Evolutionary conservation across 192 early-diverging fungal genomes (phyloP).

Genomic region (Coemansia sp.): DNA sequence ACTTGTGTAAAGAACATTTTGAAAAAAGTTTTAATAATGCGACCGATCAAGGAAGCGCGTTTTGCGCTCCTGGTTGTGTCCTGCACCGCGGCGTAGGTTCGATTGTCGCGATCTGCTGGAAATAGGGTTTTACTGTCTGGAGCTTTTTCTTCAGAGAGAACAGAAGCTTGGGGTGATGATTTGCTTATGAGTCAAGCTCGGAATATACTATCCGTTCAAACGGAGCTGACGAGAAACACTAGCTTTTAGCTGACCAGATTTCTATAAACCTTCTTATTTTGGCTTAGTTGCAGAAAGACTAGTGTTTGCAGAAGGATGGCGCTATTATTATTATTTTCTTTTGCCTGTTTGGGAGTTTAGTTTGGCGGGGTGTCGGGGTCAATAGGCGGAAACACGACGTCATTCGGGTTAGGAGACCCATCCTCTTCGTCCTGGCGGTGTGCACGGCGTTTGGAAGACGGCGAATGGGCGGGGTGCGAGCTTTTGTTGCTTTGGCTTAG

Average conservation of each 20-base stretch:
- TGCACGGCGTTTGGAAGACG: background rate
- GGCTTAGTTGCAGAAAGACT: background rate
- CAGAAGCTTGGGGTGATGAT: slow-evolving; percentile 29
- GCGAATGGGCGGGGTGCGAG: background rate
- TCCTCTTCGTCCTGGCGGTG: background rate
- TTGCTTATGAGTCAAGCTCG: slow-evolving; percentile 46
- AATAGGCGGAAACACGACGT: slow-evolving; percentile 39
- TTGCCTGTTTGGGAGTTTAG: background rate
- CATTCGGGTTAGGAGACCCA: slow-evolving; percentile 11
- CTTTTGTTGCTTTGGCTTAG: background rate
- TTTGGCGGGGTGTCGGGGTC: slow-evolving; percentile 9
- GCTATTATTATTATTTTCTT: no score
- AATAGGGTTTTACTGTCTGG: no score
- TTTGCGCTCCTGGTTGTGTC: no score
- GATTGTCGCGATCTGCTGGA: no score
- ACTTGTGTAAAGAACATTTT: no score
- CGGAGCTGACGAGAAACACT: slow-evolving; percentile 21
- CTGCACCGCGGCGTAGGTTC: no score
- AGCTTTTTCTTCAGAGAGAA: background rate
- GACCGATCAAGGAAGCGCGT: no score
- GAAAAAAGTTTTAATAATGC: no score
- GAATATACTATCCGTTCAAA: slow-evolving; percentile 2
- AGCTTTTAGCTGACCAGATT: slow-evolving; percentile 20
- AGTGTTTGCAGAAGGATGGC: no score
- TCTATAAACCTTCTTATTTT: slow-evolving; percentile 4